phyloP scores from a whole-genome alignment of 805 yeast species.

The Wickerhamiella bombiphila region DNA sequence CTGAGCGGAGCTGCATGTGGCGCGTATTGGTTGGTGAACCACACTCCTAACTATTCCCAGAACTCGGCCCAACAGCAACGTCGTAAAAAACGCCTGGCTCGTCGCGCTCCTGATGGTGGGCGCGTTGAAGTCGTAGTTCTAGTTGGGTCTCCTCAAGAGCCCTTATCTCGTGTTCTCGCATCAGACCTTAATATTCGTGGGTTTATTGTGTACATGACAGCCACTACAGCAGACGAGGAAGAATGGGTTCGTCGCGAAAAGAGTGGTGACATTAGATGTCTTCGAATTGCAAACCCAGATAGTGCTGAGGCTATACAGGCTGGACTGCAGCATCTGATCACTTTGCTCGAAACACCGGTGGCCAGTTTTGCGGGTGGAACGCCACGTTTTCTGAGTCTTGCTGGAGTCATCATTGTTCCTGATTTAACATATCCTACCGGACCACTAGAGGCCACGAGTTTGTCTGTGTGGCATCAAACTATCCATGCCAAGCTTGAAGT shows the following conservation, averaged over 20 bases:
- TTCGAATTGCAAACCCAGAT: constrained; percentile 37
- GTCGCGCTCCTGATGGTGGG: constrained; percentile 51
- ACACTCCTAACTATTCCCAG: neutral
- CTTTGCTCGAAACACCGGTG: constrained; percentile 38
- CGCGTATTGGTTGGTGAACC: neutral
- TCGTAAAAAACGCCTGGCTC: constrained; percentile 36
- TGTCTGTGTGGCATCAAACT: constrained; percentile 36
- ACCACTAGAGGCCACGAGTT: constrained; percentile 43
- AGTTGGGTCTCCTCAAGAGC: constrained; percentile 65
- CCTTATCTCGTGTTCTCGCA: constrained; percentile 53
- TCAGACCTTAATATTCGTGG: constrained; percentile 66
- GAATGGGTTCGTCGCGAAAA: constrained; percentile 40
- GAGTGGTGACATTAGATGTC: constrained; percentile 53
- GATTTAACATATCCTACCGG: constrained; percentile 54
- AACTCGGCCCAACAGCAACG: neutral
- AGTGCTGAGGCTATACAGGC: constrained; percentile 32
- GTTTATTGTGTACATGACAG: constrained; percentile 64
- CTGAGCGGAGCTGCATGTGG: neutral
- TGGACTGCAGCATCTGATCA: constrained; percentile 37
- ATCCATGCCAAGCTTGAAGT: constrained; percentile 33
- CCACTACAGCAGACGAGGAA: constrained; percentile 38
- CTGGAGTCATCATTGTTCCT: constrained; percentile 59
- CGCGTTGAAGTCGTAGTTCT: constrained; percentile 61
- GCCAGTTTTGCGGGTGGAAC: constrained; percentile 44
- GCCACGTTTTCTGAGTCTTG: constrained; percentile 40